phyloP scores from a whole-genome alignment of 768 basidiomycete species.

The Mycena olivaceomarginata region DNA sequence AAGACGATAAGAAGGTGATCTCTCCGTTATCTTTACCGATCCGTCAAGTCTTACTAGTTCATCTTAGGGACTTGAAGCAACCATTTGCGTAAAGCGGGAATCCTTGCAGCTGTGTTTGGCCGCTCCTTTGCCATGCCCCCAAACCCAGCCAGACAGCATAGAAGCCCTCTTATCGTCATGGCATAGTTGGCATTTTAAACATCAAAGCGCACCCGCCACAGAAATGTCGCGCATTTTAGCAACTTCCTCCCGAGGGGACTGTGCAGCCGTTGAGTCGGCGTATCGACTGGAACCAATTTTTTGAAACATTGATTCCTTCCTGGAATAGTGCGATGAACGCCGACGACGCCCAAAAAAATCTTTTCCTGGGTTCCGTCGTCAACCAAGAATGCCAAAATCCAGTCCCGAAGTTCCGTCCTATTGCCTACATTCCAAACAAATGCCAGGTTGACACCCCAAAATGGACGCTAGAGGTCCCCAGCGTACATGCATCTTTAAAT shows the following conservation, averaged over 20 bases:
- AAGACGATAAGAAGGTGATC: background rate
- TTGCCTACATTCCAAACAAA: too few species aligned
- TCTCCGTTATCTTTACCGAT: too few species aligned
- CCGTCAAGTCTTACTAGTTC: background rate
- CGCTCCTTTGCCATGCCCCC: background rate
- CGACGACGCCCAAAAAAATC: background rate
- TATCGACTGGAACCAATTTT: constrained; percentile 2
- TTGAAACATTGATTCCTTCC: background rate
- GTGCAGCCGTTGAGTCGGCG: background rate
- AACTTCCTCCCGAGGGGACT: background rate
- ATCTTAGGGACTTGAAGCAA: background rate
- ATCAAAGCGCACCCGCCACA: background rate
- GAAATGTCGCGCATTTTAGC: background rate
- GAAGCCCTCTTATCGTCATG: background rate
- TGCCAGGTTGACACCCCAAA: too few species aligned
- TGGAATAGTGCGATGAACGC: background rate
- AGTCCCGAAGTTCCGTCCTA: too few species aligned
- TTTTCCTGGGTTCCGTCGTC: constrained; percentile 10
- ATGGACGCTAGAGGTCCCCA: too few species aligned
- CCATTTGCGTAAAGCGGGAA: constrained; percentile 10
- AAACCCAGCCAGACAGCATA: too few species aligned
- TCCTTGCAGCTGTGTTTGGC: background rate
- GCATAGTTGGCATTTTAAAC: background rate
- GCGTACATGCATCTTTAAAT: too few species aligned
- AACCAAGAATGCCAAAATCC: background rate